phyloP scores from a whole-genome alignment of 805 yeast species.

The Candida arabinofermentans region DNA sequence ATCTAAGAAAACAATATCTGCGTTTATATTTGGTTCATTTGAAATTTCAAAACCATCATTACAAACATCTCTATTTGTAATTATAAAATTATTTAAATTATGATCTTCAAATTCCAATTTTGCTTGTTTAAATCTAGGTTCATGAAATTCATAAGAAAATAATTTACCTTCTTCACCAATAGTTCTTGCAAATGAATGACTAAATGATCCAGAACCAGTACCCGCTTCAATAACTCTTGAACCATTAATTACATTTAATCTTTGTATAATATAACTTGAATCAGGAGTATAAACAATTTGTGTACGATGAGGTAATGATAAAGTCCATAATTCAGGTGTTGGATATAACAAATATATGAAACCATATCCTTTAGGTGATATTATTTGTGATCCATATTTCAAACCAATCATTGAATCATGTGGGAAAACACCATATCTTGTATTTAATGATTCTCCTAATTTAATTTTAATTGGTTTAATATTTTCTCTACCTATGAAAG shows the following conservation, averaged over 20 bases:
- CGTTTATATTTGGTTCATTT: conserved; percentile 39
- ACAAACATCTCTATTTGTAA: conserved; percentile 93
- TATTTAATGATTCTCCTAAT: conserved; percentile 61
- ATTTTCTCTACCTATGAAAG: conserved; percentile 77
- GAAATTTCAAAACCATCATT: conserved; percentile 69
- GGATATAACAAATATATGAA: conserved; percentile 88
- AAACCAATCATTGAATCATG: conserved; percentile 79
- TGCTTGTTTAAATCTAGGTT: conserved; percentile 79
- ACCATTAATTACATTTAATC: conserved; percentile 70
- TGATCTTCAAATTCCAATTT: conserved; percentile 70
- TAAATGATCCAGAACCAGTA: conserved; percentile 94
- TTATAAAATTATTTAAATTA: conserved; percentile 52
- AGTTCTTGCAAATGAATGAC: conserved; percentile 87
- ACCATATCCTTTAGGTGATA: conserved; percentile 66
- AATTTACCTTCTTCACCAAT: conserved; percentile 58
- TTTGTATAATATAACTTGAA: conserved; percentile 82
- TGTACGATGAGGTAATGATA: conserved; percentile 95
- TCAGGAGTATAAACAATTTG: conserved; percentile 97
- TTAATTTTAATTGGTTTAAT: conserved; percentile 69
- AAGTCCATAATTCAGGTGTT: conserved; percentile 92
- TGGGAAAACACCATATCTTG: conserved; percentile 87
- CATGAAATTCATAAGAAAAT: conserved; percentile 89
- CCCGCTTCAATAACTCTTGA: conserved; percentile 92
- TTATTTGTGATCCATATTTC: conserved; percentile 80
- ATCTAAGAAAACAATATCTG: conserved; percentile 80